Evolutionary conservation across 1,284 basidiomycete species (phyloP).

Genomic region (Salmacisia buchloeana): DNA sequence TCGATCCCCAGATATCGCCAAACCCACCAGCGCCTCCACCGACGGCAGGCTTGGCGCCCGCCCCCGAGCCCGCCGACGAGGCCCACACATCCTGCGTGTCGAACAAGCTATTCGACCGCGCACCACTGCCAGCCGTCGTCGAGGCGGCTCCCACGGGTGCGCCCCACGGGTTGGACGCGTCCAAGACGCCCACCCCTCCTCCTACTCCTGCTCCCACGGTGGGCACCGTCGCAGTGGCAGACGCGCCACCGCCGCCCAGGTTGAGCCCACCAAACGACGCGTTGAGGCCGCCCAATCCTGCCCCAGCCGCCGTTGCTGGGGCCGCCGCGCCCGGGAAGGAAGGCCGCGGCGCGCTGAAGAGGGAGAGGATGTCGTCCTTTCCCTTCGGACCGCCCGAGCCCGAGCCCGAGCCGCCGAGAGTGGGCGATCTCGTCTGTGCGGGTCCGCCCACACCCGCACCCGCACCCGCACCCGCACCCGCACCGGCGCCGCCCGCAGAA

Average conservation of each 20-base stretch:
- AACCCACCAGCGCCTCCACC: not conserved
- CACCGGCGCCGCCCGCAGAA: constrained; percentile 42
- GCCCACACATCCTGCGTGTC: constrained; percentile 40
- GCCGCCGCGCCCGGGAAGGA: constrained; percentile 9
- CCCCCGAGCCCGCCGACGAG: not conserved
- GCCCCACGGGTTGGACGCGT: constrained; percentile 11
- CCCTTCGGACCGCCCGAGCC: constrained; percentile 20
- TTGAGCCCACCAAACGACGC: constrained; percentile 18
- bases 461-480: no score
- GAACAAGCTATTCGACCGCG: constrained; percentile 19
- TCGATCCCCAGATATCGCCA: constrained; percentile 1
- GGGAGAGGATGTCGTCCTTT: constrained; percentile 78
- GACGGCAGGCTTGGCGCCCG: not conserved
- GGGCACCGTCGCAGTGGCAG: no score
- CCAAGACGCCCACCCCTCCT: not conserved
- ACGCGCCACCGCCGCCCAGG: constrained; percentile 5
- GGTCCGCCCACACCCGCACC: constrained; percentile 44
- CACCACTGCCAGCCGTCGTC: not conserved
- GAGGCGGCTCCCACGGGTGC: not conserved
- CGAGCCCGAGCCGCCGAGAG: constrained; percentile 62
- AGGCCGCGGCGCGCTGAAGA: constrained; percentile 55
- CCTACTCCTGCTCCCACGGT: not conserved
- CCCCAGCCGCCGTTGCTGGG: not conserved
- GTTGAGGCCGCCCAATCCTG: constrained; percentile 21
- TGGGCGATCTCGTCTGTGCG: constrained; percentile 11